Evolutionary conservation across 2,329 filamentous ascomycete species (phyloP).

Genomic region (Aspergillus udagawae): DNA sequence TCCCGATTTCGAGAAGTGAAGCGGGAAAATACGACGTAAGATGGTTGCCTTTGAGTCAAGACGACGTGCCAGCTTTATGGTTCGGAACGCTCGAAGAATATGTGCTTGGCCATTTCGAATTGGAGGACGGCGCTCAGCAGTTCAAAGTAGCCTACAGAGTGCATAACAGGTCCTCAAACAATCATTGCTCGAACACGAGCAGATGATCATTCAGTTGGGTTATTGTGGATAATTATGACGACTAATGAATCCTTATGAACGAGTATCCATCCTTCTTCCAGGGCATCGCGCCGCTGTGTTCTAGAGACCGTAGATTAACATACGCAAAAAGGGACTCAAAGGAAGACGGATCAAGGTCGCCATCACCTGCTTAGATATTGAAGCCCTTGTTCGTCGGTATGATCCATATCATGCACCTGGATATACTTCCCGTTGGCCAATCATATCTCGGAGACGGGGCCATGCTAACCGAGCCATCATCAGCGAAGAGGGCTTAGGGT

Average conservation of each 20-base stretch:
- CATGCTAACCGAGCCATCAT: slow-evolving; percentile 17
- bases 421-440: slow-evolving; percentile 4
- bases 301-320: no score
- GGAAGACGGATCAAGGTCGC: not conserved
- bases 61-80: slow-evolving; percentile 28
- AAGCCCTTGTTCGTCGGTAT: not conserved
- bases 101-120: slow-evolving; percentile 29
- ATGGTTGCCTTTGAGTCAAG: slow-evolving; percentile 24
- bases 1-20: slow-evolving; percentile 31
- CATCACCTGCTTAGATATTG: not conserved
- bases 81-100: slow-evolving; percentile 33
- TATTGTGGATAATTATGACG: not conserved
- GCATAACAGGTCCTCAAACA: slow-evolving; percentile 16
- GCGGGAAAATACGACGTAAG: slow-evolving; percentile 33
- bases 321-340: not conserved
- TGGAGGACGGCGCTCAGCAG: slow-evolving; percentile 14
- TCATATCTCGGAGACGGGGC: not conserved
- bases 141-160: slow-evolving; percentile 30
- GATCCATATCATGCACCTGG: slow-evolving; percentile 1
- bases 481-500: slow-evolving; percentile 32
- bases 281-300: no score
- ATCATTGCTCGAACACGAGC: slow-evolving; percentile 15
- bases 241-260: not conserved
- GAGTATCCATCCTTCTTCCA: not conserved
- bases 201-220: slow-evolving; percentile 7